Evolutionary conservation across 768 basidiomycete species (phyloP), one percentile per base, ranked within the genome.

Genomic region (Xerocomus potaroensis): DNA sequence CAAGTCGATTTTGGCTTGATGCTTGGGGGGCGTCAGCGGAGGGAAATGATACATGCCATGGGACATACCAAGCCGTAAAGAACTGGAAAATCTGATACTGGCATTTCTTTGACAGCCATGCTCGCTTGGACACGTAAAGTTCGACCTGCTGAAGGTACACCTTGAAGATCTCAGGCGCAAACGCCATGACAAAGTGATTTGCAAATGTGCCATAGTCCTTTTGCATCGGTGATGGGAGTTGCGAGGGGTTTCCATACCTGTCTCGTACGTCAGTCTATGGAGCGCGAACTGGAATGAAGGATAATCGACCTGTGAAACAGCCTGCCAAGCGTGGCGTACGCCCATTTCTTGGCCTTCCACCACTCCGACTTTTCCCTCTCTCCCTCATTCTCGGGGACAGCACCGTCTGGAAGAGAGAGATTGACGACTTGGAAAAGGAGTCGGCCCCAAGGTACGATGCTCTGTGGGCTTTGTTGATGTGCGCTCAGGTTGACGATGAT

Each of bases 261-360:
- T 16, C 19, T 15, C 26, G 8, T 24, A 22, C 9, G 14, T 62
- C 39, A 63, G 49, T 22, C 22, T 31, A 45, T 21, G 24, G 11
- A 9, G 23, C 1, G 21, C n/a, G 10, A 19, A 5, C 24, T 9
- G 8, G 11, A 21, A 8, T 4, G 9, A 45, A 41, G 29, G 12
- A 41, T 11, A 42, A 4, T 61, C 6, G 45, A 83, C 78, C 85
- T 76, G 58, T 86, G 84, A 75, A 92, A 92, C 14, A 92, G 70
- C 19, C 83, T 73, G 29, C 87, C 86, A 8, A 95, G 71, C 30
- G 80, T 81, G n/a, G 76, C 79, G 60, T 84, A 92, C 1, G 91
- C 88, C 92, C 91, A 94, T 62, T 95, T 95, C 70, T 94, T 94
- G 8, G 85, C 78, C 61, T 84, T 85, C 87, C 90, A 91, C 91